A percentile compares a stretch with the other conserved stretches of the same genome.
These are phyloP conservation scores for Lasiosphaeria hispida DNA, from an alignment of 495 filamentous ascomycete species.

Conservation along the genomic window DNA sequence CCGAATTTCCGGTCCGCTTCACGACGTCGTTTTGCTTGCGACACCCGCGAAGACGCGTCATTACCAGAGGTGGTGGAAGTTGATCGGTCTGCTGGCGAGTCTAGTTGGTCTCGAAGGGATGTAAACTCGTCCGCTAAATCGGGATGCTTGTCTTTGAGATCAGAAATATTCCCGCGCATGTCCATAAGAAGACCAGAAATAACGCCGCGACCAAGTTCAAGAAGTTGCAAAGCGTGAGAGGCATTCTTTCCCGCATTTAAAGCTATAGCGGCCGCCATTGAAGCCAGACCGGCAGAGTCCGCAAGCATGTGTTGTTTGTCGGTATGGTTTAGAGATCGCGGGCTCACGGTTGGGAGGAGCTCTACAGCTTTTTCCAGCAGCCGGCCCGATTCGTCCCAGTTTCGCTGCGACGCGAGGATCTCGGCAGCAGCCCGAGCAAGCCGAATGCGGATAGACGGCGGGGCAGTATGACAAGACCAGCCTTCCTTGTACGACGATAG, in stretches of 20 bases:
- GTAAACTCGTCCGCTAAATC: not conserved
- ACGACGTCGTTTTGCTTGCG: not conserved
- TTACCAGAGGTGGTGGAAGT: not conserved
- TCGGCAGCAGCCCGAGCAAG: not conserved
- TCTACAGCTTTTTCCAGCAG: not conserved
- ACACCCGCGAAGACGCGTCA: not conserved
- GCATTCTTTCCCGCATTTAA: conserved; percentile 18
- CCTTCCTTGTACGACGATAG: conserved; percentile 13
- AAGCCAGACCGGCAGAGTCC: conserved; percentile 18
- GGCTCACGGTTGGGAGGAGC: conserved; percentile 19
- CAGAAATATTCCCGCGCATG: conserved; percentile 22
- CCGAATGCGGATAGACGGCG: conserved; percentile 5
- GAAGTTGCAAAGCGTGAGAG: conserved; percentile 20
- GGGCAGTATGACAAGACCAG: conserved; percentile 8
- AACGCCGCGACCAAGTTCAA: conserved; percentile 31
- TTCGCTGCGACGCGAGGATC: not conserved
- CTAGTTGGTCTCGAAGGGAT: not conserved
- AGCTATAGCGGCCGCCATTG: conserved; percentile 19
- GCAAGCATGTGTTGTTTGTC: conserved; percentile 26
- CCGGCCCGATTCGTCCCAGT: too few relatives aligned
- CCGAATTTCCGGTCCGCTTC: conserved; percentile 1
- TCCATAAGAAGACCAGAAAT: conserved; percentile 25
- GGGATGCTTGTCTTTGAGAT: conserved; percentile 4
- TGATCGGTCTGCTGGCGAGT: not conserved
- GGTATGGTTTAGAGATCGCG: conserved; percentile 14